Base-by-base conservation (phyloP, 192 early-diverging fungal species). In the Entomortierella lignicola region DNA sequence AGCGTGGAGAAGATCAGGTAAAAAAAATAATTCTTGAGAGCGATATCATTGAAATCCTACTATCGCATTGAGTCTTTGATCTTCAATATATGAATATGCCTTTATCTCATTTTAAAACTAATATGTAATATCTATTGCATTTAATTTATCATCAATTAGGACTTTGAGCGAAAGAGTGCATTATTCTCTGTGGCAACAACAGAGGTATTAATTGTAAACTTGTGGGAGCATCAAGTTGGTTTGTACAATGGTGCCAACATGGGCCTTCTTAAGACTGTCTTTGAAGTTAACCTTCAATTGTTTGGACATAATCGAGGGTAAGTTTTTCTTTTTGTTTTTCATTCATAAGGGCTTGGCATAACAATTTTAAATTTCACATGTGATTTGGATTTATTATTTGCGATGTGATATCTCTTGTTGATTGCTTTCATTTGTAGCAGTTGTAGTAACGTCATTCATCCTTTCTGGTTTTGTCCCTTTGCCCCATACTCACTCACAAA, bases 181-280 rank as follows among this genome's bases (percentile, higher is more conserved):
- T 84, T 99, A 41, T 99, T 99, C 80, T 97, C 97, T 15, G 87
- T 99, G 71, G 96, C 98, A 0, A 95, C 94, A 11, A 85, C 92
- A 7, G 96, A 99, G 81, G 97, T 99, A 32, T 87, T 99, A 51
- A 91, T 99, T 47, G 89, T 99, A 60, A 99, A 99, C 82, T 89
- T 99, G 85, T 99, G 97, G 95, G 98, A 99, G 72, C 92, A 97
- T 79, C 92, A 92, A 77, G 96, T 99, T 29, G 98, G 97, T 32
- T 85, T 99, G 32, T 99, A 99, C 86, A 94, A 99, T 75, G 97
- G 98, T 26, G 98, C 98, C 37, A 99, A 99, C 72, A 96, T 99
- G 95, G 96, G 96, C 21, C 84, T 99, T 43, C 85, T 99, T 21
- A 99, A 98, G 84, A 99, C 97, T 7, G 98, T 99, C 0, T 92